Evolutionary conservation across 805 yeast genomes (phyloP), one percentile per base, ranked within the genome.

Genomic region (Suhomyces emberorum): DNA sequence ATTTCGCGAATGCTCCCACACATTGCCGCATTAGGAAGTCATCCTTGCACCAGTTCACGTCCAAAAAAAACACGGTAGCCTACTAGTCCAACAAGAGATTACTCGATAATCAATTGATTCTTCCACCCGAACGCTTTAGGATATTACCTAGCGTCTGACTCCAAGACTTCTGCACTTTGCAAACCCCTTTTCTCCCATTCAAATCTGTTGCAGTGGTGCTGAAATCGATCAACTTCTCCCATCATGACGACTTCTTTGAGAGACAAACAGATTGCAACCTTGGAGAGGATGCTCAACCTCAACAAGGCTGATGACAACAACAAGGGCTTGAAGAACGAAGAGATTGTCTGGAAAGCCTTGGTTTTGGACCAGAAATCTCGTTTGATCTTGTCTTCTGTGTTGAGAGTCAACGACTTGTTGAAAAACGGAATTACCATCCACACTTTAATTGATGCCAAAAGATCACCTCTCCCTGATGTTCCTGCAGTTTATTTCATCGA

Each of bases 361-460:
- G 77, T 93, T 4, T 71, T 93, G 46, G 99, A 93, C 57, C 59
- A 70, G 26, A 76, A 80, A 40, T 85, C 96, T 27, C 85, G 95
- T 20, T 83, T 84, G 12, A 83, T 93, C 28, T 76, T 93, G 5
- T 88, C 97, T 2, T 84, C 95, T 5, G 91, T 93, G n/a, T 63
- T 93, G 38, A 71, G 98, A 41, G 96, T 91, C 43, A 88, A 88
- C 50, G 98, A 95, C 57, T 69, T 93, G 47, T 72, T 93, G 48
- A 79, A 83, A 47, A 85, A 87, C 54, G 98, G 98, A 7, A 81
- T 93, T 38, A 93, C 99, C 0, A 82, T 88, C 52, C 98, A 93
- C 55, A 72, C 91, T 41, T 62, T 84, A 33, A 78, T 91, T 37
- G 70, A 70, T 37, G 71, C 88, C 31, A 77, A 74, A 39, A 71